Evolutionary conservation across 2,329 filamentous ascomycete genomes (phyloP), one percentile per base, ranked within the genome.

Genomic region (Penicillium sclerotiorum): DNA sequence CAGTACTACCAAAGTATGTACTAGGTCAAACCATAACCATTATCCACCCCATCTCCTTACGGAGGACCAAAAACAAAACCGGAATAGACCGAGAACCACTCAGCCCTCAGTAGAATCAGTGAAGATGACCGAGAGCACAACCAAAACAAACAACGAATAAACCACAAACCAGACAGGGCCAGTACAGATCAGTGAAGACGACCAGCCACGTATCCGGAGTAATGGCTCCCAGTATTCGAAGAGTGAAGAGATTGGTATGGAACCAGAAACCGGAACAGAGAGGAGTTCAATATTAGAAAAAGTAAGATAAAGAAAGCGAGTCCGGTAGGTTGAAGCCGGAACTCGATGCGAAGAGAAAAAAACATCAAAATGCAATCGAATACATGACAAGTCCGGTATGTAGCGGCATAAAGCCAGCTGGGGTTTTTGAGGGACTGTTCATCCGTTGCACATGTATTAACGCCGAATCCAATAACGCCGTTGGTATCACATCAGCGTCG

Each of bases 171-270:
- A 36, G 27, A 52, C 48, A 50, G 25, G 35, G 49, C 46, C 60
- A 69, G 68, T 71, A 49, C 67, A 61, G 60, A 65, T 45, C 68
- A 71, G 40, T 61, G 15, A 71, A 71, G 68, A 69, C 56, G 67
- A 70, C 67, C 68, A 53, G 45, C 40, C 11, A 23, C 47, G 44
- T 30, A 20, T 5, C 35, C 18, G 27, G 20, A 20, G 45, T 9
- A 4, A 11, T 22, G 36, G 25, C 23, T 40, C 18, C 2, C 38
- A 30, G 21, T 17, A 32, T 40, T 47, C 25, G 35, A 40, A n/a
- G 27, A 40, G 21, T 21, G 30, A 18, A 11, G 27, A 23, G 21
- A 35, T 32, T 27, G 45, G 27, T 25, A 39, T 40, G 43, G 27
- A 32, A 36, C 27, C 27, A 20, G 45, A 18, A 30, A 30, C 28